Base-by-base conservation (phyloP, 805 yeast genomes). In the Brettanomyces custersianus region DNA sequence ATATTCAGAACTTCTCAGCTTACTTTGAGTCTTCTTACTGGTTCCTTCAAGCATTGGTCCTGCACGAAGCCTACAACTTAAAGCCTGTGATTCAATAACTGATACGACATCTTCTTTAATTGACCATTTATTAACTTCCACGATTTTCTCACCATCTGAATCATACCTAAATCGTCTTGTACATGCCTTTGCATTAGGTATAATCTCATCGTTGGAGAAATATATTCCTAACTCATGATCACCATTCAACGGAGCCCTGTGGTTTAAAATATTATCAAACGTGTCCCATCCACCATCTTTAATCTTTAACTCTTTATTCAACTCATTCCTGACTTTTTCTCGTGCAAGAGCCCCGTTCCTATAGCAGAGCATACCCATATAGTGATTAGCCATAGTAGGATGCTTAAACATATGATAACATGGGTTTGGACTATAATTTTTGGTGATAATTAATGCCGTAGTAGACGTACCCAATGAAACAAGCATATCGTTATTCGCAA, bases 321-420 rank as follows among this genome's bases (percentile, higher is more conserved):
- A 41, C 18, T 60, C 63, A 55, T 86, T 80, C 34, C 92, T 66
- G 9, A 86, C 66, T 39, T 68, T 66, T 49, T 87, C 95, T 44
- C 96, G 66, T 0, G 96, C 95, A 33, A 87, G 61, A 0, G 95
- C 72, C 0, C 96, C 96, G 54, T 87, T 87, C 51, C 94, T 82
- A 56, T 87, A 87, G 55, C 96, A 87, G 37, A 88, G 74, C 96
- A 87, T 87, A 17, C 94, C 95, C 96, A 87, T 88, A 54, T 76
- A 87, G 25, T 80, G 76, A 25, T 67, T 68, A 1, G 73, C 71
- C 42, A 82, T 71, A 0, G 94, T 80, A 7, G 96, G 96, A 53
- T 88, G 96, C 43, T 74, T 74, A 62, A 87, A 87, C 44, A 86
- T 57, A 52, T 87, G 96, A 54, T 86, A 87, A 46, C 79, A 81